These are phyloP conservation scores for Venturiaceae sp. DNA, from an alignment of 2,329 filamentous ascomycete species.

Conservation along the genomic window DNA sequence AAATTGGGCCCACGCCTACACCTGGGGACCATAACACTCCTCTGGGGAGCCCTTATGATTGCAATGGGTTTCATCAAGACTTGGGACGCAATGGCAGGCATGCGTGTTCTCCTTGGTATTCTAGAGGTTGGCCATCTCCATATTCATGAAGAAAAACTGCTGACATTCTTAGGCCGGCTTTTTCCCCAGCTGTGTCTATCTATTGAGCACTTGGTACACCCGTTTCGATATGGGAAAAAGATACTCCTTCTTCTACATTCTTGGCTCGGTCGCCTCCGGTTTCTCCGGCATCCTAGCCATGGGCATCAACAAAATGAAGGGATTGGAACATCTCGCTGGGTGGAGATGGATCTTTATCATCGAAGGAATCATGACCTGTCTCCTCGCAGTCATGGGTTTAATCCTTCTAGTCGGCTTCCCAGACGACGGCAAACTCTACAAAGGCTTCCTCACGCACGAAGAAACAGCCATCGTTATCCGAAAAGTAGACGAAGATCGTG, in stretches of 20 bases:
- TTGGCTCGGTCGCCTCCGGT: constrained; percentile 56
- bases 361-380: constrained; percentile 41
- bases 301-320: constrained; percentile 36
- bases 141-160: background rate
- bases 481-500: constrained; percentile 42
- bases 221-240: constrained; percentile 60
- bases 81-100: constrained; percentile 24
- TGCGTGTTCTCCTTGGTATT: constrained; percentile 29
- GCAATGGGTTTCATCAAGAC: constrained; percentile 29
- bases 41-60: constrained; percentile 35
- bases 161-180: constrained; percentile 18
- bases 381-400: constrained; percentile 41
- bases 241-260: constrained; percentile 59
- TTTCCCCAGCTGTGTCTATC: constrained; percentile 33
- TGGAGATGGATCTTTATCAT: constrained; percentile 37
- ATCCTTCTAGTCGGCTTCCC: constrained; percentile 56
- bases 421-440: constrained; percentile 21
- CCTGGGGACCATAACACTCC: constrained; percentile 21
- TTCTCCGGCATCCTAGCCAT: constrained; percentile 62
- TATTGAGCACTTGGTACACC: constrained; percentile 34
- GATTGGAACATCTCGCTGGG: constrained; percentile 24
- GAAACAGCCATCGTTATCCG: constrained; percentile 41
- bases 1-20: constrained; percentile 30
- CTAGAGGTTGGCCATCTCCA: constrained; percentile 20
- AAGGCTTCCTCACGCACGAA: constrained; percentile 32